Evolutionary conservation across 2,329 filamentous ascomycete species (phyloP), one percentile per base, ranked within the genome.

Genomic region (Neoarthrinium moseri): DNA sequence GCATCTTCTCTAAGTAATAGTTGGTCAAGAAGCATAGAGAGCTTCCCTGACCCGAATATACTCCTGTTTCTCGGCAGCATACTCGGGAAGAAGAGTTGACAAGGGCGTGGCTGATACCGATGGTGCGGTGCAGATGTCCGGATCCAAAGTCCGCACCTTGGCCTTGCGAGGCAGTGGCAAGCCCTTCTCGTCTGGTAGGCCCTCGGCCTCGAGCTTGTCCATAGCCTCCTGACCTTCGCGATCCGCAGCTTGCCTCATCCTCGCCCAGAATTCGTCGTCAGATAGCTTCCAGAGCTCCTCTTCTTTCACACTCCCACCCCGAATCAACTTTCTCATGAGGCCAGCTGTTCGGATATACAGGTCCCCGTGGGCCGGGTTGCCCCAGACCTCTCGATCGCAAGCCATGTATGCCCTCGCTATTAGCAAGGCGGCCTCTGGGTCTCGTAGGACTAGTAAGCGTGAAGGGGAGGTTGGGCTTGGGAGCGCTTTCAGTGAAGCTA

Each of bases 311-410:
- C 57, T 52, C 4, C 54, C 54, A 15, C 44, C 34, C 11, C 46
- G 45, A 23, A 58, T 47, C 17, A 52, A 41, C 22, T 43, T 40
- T 21, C 41, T 44, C 35, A 70, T 70, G 17, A 70, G 44, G 23
- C 52, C 50, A 6, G 65, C 67, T 3, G 63, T 63, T 21, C 61
- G 51, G 22, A 50, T 49, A 46, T 62, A 68, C 45, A 70, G 56
- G 36, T 67, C 56, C 10, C 63, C 54, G 45, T 69, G 62, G 7
- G 63, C 59, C n/a, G 56, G 56, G 48, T 61, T 67, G 11, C 62
- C 67, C 67, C 66, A 70, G 26, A 69, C 60, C 29, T 66, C 60
- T 32, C 57, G 52, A 43, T 70, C 67, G 39, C 52, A 51, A 2
- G 54, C 54, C 41, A 64, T 48, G 44, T 70, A 70, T 20, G 56